A percentile compares a stretch with the other conserved stretches of the same genome.
Evolutionary conservation across 1,284 basidiomycete species (phyloP).

Genomic region (Cryptococcus amylolentus): DNA sequence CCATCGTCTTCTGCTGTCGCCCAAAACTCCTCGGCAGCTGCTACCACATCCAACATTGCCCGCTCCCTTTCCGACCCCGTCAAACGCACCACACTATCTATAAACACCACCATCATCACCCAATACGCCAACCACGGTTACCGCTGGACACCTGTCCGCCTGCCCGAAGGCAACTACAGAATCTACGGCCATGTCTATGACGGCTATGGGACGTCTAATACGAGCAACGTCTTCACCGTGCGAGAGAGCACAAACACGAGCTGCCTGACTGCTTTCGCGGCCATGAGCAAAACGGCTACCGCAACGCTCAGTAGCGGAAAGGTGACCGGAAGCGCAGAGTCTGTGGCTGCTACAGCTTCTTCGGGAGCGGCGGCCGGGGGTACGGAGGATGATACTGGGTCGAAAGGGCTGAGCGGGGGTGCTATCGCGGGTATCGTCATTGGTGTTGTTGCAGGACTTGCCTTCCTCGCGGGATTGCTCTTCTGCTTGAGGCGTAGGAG

Average conservation of each 20-base stretch:
- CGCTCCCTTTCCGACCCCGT: not conserved
- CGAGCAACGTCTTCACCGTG: slow-evolving; percentile 28
- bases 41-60: slow-evolving; percentile 6
- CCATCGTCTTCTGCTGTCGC: slow-evolving; percentile 3
- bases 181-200: slow-evolving; percentile 28
- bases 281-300: slow-evolving; percentile 1
- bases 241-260: slow-evolving; percentile 23
- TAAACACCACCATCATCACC: slow-evolving; percentile 26
- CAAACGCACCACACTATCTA: slow-evolving; percentile 9
- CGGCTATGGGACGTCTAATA: slow-evolving; percentile 10
- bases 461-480: slow-evolving; percentile 20
- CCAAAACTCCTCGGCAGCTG: slow-evolving; percentile 3
- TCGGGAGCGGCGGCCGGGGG: not conserved
- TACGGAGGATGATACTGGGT: slow-evolving; percentile 1
- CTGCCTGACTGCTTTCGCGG: slow-evolving; percentile 24
- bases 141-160: slow-evolving; percentile 15
- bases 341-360: not conserved
- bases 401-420: slow-evolving; percentile 23
- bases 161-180: slow-evolving; percentile 37
- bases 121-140: slow-evolving; percentile 22
- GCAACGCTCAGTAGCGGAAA: not conserved
- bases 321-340: too few relatives aligned
- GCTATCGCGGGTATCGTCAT: slow-evolving; percentile 43
- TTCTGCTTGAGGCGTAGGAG: slow-evolving; percentile 18
- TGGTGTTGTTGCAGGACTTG: slow-evolving; percentile 30